These are phyloP conservation scores for Pseudocercospora ulei DNA, from an alignment of 2,329 filamentous ascomycete species.

Conservation along the genomic window DNA sequence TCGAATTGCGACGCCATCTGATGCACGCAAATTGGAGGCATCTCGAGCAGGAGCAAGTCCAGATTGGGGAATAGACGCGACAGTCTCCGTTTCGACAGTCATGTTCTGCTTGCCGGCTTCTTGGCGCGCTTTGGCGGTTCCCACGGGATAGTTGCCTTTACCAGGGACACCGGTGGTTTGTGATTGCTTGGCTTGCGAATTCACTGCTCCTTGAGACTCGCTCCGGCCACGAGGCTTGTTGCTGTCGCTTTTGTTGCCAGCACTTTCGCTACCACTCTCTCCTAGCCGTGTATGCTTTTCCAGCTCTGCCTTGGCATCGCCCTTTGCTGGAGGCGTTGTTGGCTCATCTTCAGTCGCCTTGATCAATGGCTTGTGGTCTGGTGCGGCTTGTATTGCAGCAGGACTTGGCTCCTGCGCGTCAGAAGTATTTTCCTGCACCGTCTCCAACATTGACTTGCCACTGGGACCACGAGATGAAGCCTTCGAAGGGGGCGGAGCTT, in stretches of 20 bases:
- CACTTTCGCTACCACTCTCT: constrained; percentile 59
- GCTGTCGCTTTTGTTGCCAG: constrained; percentile 47
- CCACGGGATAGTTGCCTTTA: constrained; percentile 58
- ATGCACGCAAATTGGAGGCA: constrained; percentile 50
- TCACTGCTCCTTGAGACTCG: constrained; percentile 29
- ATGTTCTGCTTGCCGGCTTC: constrained; percentile 76
- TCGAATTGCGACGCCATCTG: constrained; percentile 62
- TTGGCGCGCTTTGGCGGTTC: constrained; percentile 54
- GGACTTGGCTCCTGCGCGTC: constrained; percentile 59
- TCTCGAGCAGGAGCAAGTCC: constrained; percentile 54
- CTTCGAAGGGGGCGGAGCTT: constrained; percentile 34
- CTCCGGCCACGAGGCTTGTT: constrained; percentile 23
- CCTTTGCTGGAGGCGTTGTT: constrained; percentile 30
- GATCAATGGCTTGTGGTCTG: constrained; percentile 29
- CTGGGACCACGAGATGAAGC: constrained; percentile 34
- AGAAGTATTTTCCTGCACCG: constrained; percentile 53
- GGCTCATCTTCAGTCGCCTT: constrained; percentile 24
- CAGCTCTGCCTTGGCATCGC: constrained; percentile 19
- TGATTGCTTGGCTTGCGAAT: constrained; percentile 12
- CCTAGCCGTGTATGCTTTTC: constrained; percentile 25
- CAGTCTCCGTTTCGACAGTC: constrained; percentile 96
- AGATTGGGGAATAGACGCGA: constrained; percentile 79
- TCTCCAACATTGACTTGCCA: constrained; percentile 58
- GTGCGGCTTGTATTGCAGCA: constrained; percentile 32
- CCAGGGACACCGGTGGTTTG: constrained; percentile 41